Evolutionary conservation across 2,329 filamentous ascomycete genomes (phyloP).

Genomic region (Daldinia sp.): DNA sequence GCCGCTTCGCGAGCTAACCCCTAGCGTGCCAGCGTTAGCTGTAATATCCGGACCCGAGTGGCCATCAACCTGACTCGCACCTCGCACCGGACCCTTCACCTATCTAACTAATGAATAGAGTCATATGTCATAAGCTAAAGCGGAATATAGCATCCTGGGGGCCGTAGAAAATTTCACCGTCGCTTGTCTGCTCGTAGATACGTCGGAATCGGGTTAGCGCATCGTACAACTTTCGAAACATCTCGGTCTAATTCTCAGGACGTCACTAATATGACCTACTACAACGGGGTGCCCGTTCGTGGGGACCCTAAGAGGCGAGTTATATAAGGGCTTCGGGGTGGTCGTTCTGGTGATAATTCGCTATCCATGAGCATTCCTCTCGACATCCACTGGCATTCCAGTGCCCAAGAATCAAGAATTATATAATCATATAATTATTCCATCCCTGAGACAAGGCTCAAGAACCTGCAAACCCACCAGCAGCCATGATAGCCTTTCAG

Average conservation of each 20-base stretch:
- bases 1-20: neutral
- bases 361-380: neutral
- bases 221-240: slow-evolving; percentile 9
- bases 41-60: neutral
- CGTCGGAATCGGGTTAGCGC: slow-evolving; percentile 1
- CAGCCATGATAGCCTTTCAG: slow-evolving; percentile 12
- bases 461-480: neutral
- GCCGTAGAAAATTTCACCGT: no score
- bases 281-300: neutral
- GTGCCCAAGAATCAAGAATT: neutral
- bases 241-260: slow-evolving; percentile 12
- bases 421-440: neutral
- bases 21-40: slow-evolving; percentile 14
- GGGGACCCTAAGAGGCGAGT: neutral
- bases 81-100: neutral
- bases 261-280: slow-evolving; percentile 6
- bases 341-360: neutral
- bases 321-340: slow-evolving; percentile 19
- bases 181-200: no score
- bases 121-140: slow-evolving; percentile 3
- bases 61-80: slow-evolving; percentile 20
- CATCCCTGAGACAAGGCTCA: neutral
- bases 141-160: neutral
- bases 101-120: neutral
- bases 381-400: neutral